These are phyloP conservation scores for Suillus hirtellus DNA, from an alignment of 768 basidiomycete genomes.

Conservation along the genomic window DNA sequence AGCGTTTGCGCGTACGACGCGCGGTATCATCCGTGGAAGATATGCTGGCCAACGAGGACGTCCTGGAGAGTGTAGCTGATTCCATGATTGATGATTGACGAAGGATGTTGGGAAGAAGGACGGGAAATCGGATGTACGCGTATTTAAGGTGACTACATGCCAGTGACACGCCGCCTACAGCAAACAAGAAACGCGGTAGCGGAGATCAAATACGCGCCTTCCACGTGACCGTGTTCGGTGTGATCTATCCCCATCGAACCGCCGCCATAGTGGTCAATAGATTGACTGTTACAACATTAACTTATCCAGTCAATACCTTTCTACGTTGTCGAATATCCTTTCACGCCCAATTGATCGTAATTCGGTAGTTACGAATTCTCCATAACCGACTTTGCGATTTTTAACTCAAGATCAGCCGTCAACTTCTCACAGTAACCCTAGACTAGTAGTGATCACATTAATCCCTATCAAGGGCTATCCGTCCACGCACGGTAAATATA, in stretches of 20 bases:
- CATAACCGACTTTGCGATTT: background rate
- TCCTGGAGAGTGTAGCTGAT: constrained; percentile 45
- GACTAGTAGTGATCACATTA: constrained; percentile 1
- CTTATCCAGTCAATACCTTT: background rate
- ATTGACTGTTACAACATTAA: background rate
- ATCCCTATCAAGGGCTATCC: no score
- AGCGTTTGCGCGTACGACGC: constrained; percentile 69
- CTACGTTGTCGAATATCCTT: background rate
- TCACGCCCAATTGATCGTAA: background rate
- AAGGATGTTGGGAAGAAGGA: constrained; percentile 1
- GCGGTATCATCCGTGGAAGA: constrained; percentile 47
- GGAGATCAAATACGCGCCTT: constrained; percentile 21
- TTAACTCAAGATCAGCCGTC: background rate
- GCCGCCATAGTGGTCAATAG: background rate
- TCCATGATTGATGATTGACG: constrained; percentile 14
- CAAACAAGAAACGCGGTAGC: constrained; percentile 32
- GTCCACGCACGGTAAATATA: background rate
- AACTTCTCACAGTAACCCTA: background rate
- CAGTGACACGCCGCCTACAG: constrained; percentile 7
- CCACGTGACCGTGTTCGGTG: constrained; percentile 32
- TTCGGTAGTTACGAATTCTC: background rate
- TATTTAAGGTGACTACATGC: constrained; percentile 25
- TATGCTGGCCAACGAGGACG: constrained; percentile 56
- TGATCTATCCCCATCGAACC: constrained; percentile 15
- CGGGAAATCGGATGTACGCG: constrained; percentile 9